These are phyloP conservation scores for Colletotrichum lupini DNA, from an alignment of 2,329 filamentous ascomycete species.

Conservation along the genomic window DNA sequence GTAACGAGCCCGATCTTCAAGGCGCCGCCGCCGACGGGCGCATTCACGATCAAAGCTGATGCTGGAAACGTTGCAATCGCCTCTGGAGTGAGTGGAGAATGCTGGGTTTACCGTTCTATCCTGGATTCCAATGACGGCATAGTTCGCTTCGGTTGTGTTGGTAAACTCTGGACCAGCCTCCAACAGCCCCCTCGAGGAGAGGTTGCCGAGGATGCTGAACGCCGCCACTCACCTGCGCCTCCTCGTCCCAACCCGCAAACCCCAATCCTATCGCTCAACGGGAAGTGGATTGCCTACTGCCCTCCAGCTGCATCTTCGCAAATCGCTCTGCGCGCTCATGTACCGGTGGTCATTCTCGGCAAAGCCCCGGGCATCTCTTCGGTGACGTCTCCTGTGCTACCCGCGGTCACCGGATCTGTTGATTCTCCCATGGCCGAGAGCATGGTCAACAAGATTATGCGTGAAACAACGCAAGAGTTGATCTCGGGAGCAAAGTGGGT, in stretches of 20 bases:
- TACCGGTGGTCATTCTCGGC: conserved; percentile 66
- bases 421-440: conserved; percentile 79
- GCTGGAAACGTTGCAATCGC: conserved; percentile 78
- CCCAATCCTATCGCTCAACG: conserved; percentile 75
- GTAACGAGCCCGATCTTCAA: conserved; percentile 73
- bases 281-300: conserved; percentile 82
- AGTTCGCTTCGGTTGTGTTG: conserved; percentile 73
- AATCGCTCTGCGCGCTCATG: conserved; percentile 74
- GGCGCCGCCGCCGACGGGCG: conserved; percentile 76
- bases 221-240: conserved; percentile 47
- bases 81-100: conserved; percentile 87
- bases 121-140: conserved; percentile 54
- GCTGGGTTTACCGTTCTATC: conserved; percentile 77
- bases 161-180: conserved; percentile 91
- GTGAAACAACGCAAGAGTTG: conserved; percentile 82
- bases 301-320: conserved; percentile 78
- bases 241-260: conserved; percentile 61
- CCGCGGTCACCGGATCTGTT: conserved; percentile 72
- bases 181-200: conserved; percentile 69
- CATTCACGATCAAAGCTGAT: conserved; percentile 79
- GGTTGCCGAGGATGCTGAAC: conserved; percentile 58
- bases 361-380: conserved; percentile 68
- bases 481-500: conserved; percentile 81
- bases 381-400: conserved; percentile 76
- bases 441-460: conserved; percentile 80